Base-by-base conservation (phyloP, 2,329 filamentous ascomycete species). In the Pseudogymnoascus sp. region DNA sequence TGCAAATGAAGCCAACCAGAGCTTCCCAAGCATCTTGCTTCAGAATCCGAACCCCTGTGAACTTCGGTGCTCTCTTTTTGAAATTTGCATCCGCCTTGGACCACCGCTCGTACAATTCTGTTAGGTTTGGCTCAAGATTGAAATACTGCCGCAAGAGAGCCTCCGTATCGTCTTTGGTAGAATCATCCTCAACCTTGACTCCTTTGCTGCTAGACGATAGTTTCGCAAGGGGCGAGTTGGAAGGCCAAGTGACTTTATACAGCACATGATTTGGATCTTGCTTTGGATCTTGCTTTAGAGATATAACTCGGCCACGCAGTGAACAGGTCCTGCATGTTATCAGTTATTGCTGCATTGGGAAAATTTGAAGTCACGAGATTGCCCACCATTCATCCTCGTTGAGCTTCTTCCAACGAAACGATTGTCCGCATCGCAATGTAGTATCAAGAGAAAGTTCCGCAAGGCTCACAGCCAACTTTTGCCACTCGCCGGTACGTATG, bases 21-120 rank as follows among this genome's bases (percentile, higher is more conserved):
- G 95, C 87, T 75, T 99, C 95, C 95, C 96, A 99, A 0, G 93
- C 88, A 78, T 97, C 93, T 77, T 99, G 95, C 69, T 88, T 90
- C 49, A 99, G 78, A 67, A 99, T 97, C 21, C 95, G 87, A 62
- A 99, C 89, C 11, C 96, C 95, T 0, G 88, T 88, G 73, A 99
- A 99, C 62, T 88, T 87, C 0, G 90, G 88, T 0, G 95, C 93
- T 68, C 90, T 91, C 71, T 88, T 89, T 69, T 87, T 88, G 76
- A 99, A 99, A 74, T 97, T 97, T 25, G 88, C 76, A 72, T 99
- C 95, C 3, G 87, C 84, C 0, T 81, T 78, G 1, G 93, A 93
- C 96, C 96, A 99, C 75, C 96, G 85, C 23, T 87, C 79, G 72
- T 99, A 99, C 12, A 97, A 79, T 0, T 82, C 75, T 12, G 83